Percentiles rank a stretch among this genome's conserved stretches.
phyloP scores from a whole-genome alignment of 768 basidiomycete genomes.

The Phaeotremella fagi region DNA sequence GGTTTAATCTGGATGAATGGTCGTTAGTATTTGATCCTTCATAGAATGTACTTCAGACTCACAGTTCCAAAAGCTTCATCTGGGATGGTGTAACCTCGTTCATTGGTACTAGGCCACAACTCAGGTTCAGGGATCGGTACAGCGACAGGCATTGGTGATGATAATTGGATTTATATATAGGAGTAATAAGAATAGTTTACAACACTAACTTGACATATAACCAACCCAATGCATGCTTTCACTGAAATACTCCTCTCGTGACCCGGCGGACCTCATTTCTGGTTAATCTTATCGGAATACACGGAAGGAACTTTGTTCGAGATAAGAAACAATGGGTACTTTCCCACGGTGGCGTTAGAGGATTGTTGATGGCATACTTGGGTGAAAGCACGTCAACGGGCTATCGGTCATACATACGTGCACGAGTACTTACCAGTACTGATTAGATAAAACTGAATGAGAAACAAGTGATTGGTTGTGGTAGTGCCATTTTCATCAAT shows the following conservation, averaged over 20 bases:
- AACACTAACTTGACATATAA: no score
- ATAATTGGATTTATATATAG: background rate
- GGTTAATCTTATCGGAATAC: no score
- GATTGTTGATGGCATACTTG: background rate
- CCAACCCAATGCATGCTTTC: no score
- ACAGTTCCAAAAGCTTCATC: slow-evolving; percentile 9
- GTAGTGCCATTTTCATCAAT: background rate
- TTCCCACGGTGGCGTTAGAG: background rate
- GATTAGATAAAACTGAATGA: background rate
- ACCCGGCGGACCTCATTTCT: no score
- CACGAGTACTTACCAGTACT: background rate
- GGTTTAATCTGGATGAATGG: background rate
- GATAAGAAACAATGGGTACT: no score
- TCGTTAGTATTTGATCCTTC: background rate
- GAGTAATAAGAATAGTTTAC: background rate
- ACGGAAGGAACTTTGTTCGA: no score
- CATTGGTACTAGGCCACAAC: slow-evolving; percentile 5
- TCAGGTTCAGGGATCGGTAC: background rate
- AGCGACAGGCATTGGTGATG: background rate
- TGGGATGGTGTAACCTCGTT: slow-evolving; percentile 8
- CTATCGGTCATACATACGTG: background rate
- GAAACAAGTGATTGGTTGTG: background rate
- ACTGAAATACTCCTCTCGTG: no score
- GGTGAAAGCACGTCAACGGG: no score
- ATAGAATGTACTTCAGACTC: background rate